Evolutionary conservation across 2,329 filamentous ascomycete species (phyloP), one percentile per base, ranked within the genome.

Genomic region (Neopestalotiopsis sp.): DNA sequence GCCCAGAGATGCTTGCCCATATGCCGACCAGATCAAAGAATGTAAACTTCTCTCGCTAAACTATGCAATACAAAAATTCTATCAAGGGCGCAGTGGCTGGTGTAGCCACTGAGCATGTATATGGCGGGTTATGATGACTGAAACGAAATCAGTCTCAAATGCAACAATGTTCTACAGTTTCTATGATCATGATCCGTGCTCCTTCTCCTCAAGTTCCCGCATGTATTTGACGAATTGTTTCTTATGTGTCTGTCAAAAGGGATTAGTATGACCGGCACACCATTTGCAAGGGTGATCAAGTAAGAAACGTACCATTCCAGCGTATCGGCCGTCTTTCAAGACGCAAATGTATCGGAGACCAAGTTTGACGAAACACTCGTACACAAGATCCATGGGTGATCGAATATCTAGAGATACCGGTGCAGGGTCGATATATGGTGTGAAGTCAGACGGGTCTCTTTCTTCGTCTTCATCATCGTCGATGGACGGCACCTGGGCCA

Each of bases 221-320:
- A 97, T 92, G 78, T 97, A 98, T 80, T 94, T 95, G 69, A 97
- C 95, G 83, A 99, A 98, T 4, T 90, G 91, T 84, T 99, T 99
- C 84, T 98, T 98, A 81, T 99, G 96, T 65, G 92, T 89, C 91
- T 93, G 67, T 24, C 52, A 61, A 20, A 70, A 63, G 73, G 24
- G 24, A 72, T 73, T 71, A 68, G 49, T 24, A 40, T 17, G 30
- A 20, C 12, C 1, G 5, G 10, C 59, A 3, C 13, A 2, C 30
- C 57, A 30, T 3, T 10, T 30, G 12, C 13, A 17, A 1, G 24
- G 30, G 5, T 49, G 24, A 4, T 30, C 17, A 4, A 28, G 13
- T 42, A 24, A 66, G 12, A 52, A 14, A 83, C 90, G 83, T 80
- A 97, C 94, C 85, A 99, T 88, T 71, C 96, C 96, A 2, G 92